phyloP scores from a whole-genome alignment of 805 yeast genomes.

The Myxozyma mucilagina region DNA sequence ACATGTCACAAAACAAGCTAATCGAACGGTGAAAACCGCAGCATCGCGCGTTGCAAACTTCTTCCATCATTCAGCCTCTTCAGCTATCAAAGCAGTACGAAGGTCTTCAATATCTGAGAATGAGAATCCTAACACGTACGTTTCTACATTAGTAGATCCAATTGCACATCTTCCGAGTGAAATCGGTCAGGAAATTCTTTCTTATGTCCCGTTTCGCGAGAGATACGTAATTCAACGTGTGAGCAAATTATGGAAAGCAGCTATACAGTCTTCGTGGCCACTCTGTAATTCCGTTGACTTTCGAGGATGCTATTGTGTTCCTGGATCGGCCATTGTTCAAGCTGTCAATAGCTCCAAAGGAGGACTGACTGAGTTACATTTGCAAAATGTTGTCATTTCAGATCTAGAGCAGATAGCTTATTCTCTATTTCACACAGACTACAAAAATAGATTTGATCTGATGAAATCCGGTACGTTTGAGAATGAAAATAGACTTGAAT shows the following conservation, averaged over 20 bases:
- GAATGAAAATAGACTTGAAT: background rate
- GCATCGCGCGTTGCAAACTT: background rate
- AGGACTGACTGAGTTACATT: background rate
- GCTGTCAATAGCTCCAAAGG: constrained; percentile 1
- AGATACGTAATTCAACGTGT: constrained; percentile 4
- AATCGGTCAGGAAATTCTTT: constrained; percentile 2
- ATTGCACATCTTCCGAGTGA: constrained; percentile 8
- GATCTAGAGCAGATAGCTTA: background rate
- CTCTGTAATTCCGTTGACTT: constrained; percentile 2
- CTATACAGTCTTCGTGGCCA: background rate
- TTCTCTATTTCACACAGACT: constrained; percentile 1
- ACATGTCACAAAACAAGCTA: background rate
- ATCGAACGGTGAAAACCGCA: background rate
- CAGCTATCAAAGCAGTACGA: background rate
- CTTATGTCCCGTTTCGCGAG: constrained; percentile 1
- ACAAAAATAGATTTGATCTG: background rate
- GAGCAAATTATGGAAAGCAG: constrained; percentile 1
- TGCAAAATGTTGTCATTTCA: background rate
- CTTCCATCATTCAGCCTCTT: background rate
- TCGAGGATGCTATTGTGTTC: constrained; percentile 6
- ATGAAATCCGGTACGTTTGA: background rate
- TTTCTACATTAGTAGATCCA: background rate
- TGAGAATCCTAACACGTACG: background rate
- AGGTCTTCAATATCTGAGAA: background rate
- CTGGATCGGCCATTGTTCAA: background rate